Evolutionary conservation across 352 stramenopile species (phyloP).

Genomic region (Pseudoperonospora humuli): DNA sequence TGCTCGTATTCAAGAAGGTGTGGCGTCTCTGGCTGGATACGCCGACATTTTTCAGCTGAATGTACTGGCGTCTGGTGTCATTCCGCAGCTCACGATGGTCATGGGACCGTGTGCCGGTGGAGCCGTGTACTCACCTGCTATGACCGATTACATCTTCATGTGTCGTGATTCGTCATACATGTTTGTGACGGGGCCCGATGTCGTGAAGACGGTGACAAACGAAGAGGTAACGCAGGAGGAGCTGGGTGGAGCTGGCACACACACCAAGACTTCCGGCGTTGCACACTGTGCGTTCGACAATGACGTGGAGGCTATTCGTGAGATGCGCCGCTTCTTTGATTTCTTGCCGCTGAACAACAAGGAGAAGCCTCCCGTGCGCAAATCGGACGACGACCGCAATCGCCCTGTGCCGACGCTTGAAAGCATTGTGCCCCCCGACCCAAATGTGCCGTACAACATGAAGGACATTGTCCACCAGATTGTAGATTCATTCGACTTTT

Average conservation of each 20-base stretch:
- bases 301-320: conserved; percentile 91
- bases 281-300: conserved; percentile 94
- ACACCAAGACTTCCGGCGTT: conserved; percentile 94
- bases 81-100: conserved; percentile 96
- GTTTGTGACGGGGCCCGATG: conserved; percentile 98
- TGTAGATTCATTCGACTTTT: conserved; percentile 94
- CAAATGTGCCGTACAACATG: conserved; percentile 98
- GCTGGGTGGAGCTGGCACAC: conserved; percentile 90
- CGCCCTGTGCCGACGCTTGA: conserved; percentile 83
- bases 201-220: conserved; percentile 98
- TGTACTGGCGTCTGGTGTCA: conserved; percentile 89
- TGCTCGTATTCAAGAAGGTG: conserved; percentile 97
- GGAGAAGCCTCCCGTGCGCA: conserved; percentile 65
- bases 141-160: conserved; percentile 99
- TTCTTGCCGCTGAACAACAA: conserved; percentile 94
- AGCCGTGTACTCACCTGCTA: conserved; percentile 93
- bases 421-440: conserved; percentile 93
- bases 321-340: conserved; percentile 92
- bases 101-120: conserved; percentile 97
- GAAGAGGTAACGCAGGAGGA: conserved; percentile 94
- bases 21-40: conserved; percentile 95
- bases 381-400: conserved; percentile 84
- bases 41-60: conserved; percentile 98
- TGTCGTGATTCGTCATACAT: conserved; percentile 95
- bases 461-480: conserved; percentile 93